phyloP scores from a whole-genome alignment of 176 grass and related monocot genomes.

The Stipa capillata region DNA sequence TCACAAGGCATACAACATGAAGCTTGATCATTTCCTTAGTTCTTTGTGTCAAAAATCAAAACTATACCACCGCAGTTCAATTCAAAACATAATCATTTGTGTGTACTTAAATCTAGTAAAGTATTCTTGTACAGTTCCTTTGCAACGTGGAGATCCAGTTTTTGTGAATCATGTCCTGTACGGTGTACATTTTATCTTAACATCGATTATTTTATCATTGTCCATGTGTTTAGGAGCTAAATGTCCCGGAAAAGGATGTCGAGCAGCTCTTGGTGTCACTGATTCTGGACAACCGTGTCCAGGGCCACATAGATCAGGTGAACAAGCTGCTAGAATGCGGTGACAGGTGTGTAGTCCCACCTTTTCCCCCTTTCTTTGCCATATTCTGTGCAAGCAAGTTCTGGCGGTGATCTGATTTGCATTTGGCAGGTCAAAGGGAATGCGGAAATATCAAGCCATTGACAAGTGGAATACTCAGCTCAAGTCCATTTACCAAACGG shows the following conservation, averaged over 20 bases:
- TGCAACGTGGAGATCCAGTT: background rate
- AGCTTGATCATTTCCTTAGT: background rate
- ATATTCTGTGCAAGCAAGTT: background rate
- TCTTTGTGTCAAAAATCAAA: background rate
- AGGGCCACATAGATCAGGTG: constrained; percentile 98
- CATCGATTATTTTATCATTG: background rate
- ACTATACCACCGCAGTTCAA: background rate
- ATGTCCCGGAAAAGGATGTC: constrained; percentile 95
- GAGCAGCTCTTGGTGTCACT: constrained; percentile 94
- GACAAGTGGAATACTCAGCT: constrained; percentile 98
- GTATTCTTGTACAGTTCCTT: background rate
- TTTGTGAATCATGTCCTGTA: background rate
- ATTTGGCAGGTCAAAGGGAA: constrained; percentile 75
- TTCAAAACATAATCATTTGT: background rate
- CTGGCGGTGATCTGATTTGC: background rate
- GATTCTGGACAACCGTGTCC: constrained; percentile 92
- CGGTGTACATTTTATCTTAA: background rate
- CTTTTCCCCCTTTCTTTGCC: background rate
- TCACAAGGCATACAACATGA: background rate
- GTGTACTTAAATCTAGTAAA: background rate
- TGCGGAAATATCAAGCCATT: constrained; percentile 84
- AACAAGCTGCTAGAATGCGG: constrained; percentile 86
- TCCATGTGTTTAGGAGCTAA: constrained; percentile 64
- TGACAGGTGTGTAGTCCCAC: constrained; percentile 49
- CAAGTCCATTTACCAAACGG: constrained; percentile 67